A percentile compares a stretch with the other conserved stretches of the same genome.
These are phyloP conservation scores for Candida caryicola DNA, from an alignment of 805 yeast species.

Conservation along the genomic window DNA sequence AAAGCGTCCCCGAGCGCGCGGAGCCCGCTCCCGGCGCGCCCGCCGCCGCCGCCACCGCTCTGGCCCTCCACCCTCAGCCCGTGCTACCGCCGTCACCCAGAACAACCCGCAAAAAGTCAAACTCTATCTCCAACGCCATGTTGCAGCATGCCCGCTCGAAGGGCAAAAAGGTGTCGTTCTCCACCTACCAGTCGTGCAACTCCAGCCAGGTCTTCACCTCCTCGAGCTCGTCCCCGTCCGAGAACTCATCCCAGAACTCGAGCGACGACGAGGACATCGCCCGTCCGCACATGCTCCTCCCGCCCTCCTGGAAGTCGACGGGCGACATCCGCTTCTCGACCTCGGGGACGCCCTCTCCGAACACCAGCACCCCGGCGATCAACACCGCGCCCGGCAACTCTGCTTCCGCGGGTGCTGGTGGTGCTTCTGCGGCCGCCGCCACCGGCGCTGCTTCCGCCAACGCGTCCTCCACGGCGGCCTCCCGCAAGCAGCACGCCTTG, in stretches of 20 bases:
- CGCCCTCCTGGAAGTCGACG: neutral
- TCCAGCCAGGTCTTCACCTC: slow-evolving; percentile 10
- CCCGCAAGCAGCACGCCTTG: slow-evolving; percentile 14
- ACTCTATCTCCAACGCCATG: slow-evolving; percentile 25
- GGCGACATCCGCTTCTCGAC: slow-evolving; percentile 4
- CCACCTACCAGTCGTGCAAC: slow-evolving; percentile 10
- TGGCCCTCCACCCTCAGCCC: neutral
- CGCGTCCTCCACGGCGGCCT: slow-evolving; percentile 11
- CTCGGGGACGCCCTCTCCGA: slow-evolving; percentile 11
- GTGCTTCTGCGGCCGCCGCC: too few relatives aligned
- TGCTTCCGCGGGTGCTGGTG: too few relatives aligned
- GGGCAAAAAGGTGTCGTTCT: slow-evolving; percentile 20
- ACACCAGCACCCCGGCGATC: slow-evolving; percentile 4
- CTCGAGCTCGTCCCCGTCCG: slow-evolving; percentile 8
- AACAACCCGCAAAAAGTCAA: slow-evolving; percentile 13
- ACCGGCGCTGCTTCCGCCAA: neutral
- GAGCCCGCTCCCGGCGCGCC: neutral
- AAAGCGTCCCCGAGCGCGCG: neutral
- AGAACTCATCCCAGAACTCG: slow-evolving; percentile 11
- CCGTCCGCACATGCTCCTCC: neutral
- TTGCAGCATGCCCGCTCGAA: slow-evolving; percentile 19
- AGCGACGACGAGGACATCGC: slow-evolving; percentile 13
- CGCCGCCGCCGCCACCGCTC: neutral
- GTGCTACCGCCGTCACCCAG: neutral
- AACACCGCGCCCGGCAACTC: slow-evolving; percentile 5